phyloP scores from a whole-genome alignment of 495 filamentous ascomycete genomes.

The Neurospora sp. region DNA sequence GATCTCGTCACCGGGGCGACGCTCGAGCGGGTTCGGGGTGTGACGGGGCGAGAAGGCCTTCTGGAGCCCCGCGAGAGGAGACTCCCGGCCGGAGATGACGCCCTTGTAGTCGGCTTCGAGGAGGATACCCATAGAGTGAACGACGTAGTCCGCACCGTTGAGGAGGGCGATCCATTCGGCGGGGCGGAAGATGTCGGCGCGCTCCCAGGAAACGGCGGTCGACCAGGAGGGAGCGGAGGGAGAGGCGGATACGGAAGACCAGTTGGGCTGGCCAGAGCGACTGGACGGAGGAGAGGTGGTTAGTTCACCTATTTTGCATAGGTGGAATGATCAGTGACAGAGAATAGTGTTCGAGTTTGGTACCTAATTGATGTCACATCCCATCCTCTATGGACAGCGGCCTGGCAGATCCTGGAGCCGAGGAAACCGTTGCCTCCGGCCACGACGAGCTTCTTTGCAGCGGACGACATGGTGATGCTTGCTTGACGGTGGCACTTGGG shows the following conservation, averaged over 20 bases:
- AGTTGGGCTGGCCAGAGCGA: constrained; percentile 80
- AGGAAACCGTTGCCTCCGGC: constrained; percentile 94
- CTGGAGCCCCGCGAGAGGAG: constrained; percentile 59
- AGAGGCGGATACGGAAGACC: constrained; percentile 69
- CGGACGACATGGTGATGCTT: constrained; percentile 18
- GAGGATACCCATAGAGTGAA: constrained; percentile 93
- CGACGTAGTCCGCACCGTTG: constrained; percentile 65
- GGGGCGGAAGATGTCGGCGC: constrained; percentile 76
- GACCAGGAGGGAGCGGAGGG: constrained; percentile 68
- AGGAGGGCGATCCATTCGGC: constrained; percentile 64
- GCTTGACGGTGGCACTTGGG: neutral
- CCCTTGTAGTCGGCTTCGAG: constrained; percentile 97
- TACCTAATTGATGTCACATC: constrained; percentile 83
- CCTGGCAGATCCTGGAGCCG: constrained; percentile 86
- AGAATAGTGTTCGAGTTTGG: neutral
- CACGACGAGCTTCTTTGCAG: constrained; percentile 65
- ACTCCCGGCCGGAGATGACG: constrained; percentile 71
- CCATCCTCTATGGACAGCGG: constrained; percentile 73
- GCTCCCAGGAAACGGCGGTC: constrained; percentile 71
- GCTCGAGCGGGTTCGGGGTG: constrained; percentile 56
- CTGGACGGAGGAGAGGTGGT: constrained; percentile 28
- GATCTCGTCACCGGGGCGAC: constrained; percentile 39
- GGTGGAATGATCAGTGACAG: too few species aligned
- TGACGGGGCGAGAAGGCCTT: constrained; percentile 61
- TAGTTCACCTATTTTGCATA: neutral